phyloP scores from a whole-genome alignment of 495 filamentous ascomycete species.

The Neurospora tetraspora region DNA sequence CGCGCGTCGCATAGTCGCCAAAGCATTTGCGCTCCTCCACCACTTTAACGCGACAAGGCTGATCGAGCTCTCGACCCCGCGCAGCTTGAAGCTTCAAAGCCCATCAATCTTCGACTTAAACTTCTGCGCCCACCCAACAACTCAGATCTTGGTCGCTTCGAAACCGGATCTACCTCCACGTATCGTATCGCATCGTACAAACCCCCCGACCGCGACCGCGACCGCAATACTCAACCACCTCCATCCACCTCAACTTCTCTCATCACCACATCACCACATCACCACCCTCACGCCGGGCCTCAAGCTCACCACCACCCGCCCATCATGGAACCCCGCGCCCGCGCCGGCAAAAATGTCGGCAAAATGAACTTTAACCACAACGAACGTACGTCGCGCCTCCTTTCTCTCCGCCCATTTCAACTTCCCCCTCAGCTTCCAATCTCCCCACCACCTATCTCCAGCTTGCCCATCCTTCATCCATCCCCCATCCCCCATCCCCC shows the following conservation, averaged over 20 bases:
- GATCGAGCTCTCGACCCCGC: background rate
- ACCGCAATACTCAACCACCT: background rate
- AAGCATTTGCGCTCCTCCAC: background rate
- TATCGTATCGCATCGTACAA: background rate
- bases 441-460: too few relatives aligned
- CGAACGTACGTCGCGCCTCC: constrained; percentile 52
- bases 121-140: background rate
- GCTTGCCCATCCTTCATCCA: too few relatives aligned
- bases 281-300: background rate
- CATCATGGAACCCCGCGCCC: constrained; percentile 60
- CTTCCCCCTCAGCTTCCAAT: background rate
- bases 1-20: background rate
- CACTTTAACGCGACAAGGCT: background rate
- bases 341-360: constrained; percentile 73
- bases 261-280: background rate
- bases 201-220: too few relatives aligned
- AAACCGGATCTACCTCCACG: background rate
- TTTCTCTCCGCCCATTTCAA: too few relatives aligned
- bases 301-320: background rate
- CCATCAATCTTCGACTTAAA: background rate
- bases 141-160: background rate
- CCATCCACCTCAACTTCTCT: background rate
- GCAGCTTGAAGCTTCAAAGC: background rate
- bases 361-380: constrained; percentile 73
- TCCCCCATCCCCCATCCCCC: too few relatives aligned